phyloP scores from a whole-genome alignment of 495 filamentous ascomycete species.

The Poronia punctata region DNA sequence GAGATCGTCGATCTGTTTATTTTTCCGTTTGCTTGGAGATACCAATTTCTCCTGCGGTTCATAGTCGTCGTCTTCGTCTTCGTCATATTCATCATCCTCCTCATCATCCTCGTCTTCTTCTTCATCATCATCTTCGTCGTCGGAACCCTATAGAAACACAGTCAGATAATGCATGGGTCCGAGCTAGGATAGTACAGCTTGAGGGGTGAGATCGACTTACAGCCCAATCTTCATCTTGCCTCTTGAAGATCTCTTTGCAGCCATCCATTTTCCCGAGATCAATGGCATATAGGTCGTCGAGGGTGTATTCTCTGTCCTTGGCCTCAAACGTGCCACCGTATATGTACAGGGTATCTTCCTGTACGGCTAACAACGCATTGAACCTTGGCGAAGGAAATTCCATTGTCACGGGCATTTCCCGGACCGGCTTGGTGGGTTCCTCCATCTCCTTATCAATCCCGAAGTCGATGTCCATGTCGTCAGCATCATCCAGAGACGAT shows the following conservation, averaged over 20 bases:
- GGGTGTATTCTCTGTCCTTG: slow-evolving; percentile 87
- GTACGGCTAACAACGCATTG: slow-evolving; percentile 81
- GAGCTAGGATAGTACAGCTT: not conserved
- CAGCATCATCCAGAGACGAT: slow-evolving; percentile 48
- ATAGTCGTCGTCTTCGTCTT: slow-evolving; percentile 57
- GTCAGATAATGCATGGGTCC: slow-evolving; percentile 14
- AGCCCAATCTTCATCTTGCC: slow-evolving; percentile 79
- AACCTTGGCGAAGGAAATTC: slow-evolving; percentile 84
- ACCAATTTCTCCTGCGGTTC: slow-evolving; percentile 25
- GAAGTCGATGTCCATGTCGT: slow-evolving; percentile 49
- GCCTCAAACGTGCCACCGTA: slow-evolving; percentile 94
- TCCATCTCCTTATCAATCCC: slow-evolving; percentile 38
- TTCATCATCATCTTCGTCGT: slow-evolving; percentile 66
- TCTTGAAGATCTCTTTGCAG: slow-evolving; percentile 77
- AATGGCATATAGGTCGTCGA: slow-evolving; percentile 88
- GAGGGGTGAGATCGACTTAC: slow-evolving; percentile 32
- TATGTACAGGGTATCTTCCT: slow-evolving; percentile 85
- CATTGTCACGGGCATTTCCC: slow-evolving; percentile 53
- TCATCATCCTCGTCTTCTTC: slow-evolving; percentile 65
- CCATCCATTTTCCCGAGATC: slow-evolving; percentile 90
- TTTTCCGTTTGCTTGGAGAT: slow-evolving; percentile 40
- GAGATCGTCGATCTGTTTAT: slow-evolving; percentile 37
- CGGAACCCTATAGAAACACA: slow-evolving; percentile 41
- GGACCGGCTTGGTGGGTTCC: slow-evolving; percentile 36
- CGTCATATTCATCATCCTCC: slow-evolving; percentile 63